Evolutionary conservation across 257 asterid species (phyloP), one percentile per base, ranked within the genome.

Genomic region (Plantago ovata): DNA sequence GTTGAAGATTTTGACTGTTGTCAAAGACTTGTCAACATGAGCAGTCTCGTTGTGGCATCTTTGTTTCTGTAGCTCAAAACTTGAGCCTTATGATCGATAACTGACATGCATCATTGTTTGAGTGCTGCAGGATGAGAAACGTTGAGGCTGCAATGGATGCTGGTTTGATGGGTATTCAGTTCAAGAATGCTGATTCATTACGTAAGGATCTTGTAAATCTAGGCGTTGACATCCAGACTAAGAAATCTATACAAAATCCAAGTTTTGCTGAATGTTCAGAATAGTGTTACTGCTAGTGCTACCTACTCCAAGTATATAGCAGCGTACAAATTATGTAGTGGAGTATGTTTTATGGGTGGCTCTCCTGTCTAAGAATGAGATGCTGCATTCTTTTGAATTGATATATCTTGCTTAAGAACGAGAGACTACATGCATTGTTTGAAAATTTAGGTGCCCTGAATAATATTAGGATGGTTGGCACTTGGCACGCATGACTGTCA

Each of bases 81-180:
- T n/a, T n/a, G n/a, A n/a, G 21, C 49, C 18, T 19, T 2, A 38
- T 6, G 39, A 18, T 24, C 44, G 24, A 32, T 14, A 41, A 38
- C 39, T 69, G 53, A 42, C 40, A 61, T 46, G 16, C 47, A 8
- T 36, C 44, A n/a, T 16, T 19, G 22, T 43, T 61, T 3, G 36
- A 48, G 38, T 75, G 59, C 21, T 28, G 51, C 84, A 90, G 98
- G 70, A 66, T 71, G 82, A 78, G 64, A 65, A 90, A 90, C 72
- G 91, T 87, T 23, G 94, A 87, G 66, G 96, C 95, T 39, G 96
- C 96, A 1, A 48, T 66, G 64, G 73, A 73, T 65, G 81, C 80
- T 63, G 98, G 96, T 58, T 70, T 87, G 58, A 50, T 13, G 4
- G 91, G 89, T 11, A 73, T 90, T 73, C 95, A 77, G 44, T 90